These are phyloP conservation scores for Pistacia vera DNA, from an alignment of 345 rosid species.

Conservation along the genomic window DNA sequence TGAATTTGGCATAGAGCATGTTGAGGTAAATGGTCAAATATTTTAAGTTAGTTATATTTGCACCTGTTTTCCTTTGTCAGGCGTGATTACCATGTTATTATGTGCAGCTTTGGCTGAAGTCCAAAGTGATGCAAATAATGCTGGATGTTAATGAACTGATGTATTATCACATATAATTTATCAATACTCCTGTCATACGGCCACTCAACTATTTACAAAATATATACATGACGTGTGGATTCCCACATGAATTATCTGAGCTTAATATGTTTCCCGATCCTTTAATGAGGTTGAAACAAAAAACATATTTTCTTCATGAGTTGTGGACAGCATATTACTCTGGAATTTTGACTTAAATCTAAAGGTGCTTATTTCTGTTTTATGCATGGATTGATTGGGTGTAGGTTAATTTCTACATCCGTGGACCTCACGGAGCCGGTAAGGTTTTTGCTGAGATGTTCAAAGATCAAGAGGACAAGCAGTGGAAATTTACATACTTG, in stretches of 20 bases:
- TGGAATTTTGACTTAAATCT: no score
- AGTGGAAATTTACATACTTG: constrained; percentile 88
- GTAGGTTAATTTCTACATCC: constrained; percentile 78
- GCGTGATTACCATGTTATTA: neutral
- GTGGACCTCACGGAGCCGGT: constrained; percentile 97
- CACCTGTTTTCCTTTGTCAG: neutral
- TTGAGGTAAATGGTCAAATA: constrained; percentile 56
- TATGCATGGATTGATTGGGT: neutral
- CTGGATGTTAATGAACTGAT: neutral
- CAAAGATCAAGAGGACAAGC: constrained; percentile 76
- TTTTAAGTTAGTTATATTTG: neutral
- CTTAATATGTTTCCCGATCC: no score
- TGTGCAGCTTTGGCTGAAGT: neutral
- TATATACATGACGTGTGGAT: no score
- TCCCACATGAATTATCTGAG: no score
- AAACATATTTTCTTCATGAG: no score
- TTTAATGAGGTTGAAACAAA: no score
- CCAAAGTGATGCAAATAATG: neutral
- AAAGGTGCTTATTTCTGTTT: no score
- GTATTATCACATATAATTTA: neutral
- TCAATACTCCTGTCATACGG: neutral
- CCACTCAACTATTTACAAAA: no score
- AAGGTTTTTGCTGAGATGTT: constrained; percentile 90
- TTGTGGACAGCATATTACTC: neutral
- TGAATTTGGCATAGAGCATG: constrained; percentile 94